Evolutionary conservation across 2,329 filamentous ascomycete species (phyloP), one percentile per base, ranked within the genome.

Genomic region (Trichoderma semiorbis): DNA sequence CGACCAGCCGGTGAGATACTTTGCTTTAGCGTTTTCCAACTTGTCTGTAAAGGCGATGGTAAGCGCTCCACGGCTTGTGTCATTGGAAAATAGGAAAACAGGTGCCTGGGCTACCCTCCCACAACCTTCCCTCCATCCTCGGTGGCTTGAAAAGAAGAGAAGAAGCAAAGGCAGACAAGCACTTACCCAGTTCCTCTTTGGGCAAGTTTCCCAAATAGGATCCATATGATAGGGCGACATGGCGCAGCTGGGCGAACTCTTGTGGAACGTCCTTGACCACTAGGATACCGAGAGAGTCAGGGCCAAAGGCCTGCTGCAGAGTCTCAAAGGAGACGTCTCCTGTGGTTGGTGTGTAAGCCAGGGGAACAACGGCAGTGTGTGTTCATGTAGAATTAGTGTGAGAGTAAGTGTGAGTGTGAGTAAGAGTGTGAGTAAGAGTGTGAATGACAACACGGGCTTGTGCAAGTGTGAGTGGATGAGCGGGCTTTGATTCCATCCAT

Each of bases 131-230:
- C 7, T 55, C 63, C 12, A 7, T 34, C 18, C 18, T 34, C 28
- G n/a, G 30, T 55, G 32, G 50, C 30, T 36, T 8, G n/a, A 43
- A 47, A 60, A 18, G 4, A 50, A 50, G 5, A 50, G n/a, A 21
- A 47, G 18, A 43, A 58, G 36, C 24, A 16, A 18, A 32, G n/a
- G 26, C 34, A 62, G 16, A 21, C 21, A 50, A 63, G 26, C 14
- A 60, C 84, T 61, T 83, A 94, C 93, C 89, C 32, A 98, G 87
- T 75, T 94, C 89, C 16, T 88, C 82, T 30, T 87, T 82, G 6
- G 94, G 88, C 5, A 98, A 86, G 74, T 94, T 94, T 39, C 93
- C 96, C 50, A 98, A 89, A 79, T 97, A 96, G 0, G 94, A 97
- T 5, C 94, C 90, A 79, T 96, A 96, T 0, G 93, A 96, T 7